These are phyloP conservation scores for Dothistroma pini DNA, from an alignment of 2,329 filamentous ascomycete genomes.

Conservation along the genomic window DNA sequence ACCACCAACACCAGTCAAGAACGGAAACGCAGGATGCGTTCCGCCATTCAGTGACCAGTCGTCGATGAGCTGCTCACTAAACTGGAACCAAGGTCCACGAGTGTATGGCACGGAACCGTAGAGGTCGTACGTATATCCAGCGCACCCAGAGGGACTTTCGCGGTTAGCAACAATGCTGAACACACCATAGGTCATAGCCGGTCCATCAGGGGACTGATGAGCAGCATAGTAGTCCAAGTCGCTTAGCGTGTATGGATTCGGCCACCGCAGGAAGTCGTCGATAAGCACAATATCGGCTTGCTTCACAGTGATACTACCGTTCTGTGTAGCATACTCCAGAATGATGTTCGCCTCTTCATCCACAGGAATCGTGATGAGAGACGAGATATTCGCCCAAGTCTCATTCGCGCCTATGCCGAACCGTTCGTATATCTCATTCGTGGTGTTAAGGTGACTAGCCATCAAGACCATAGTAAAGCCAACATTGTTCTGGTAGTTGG, in stretches of 20 bases:
- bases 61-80: slow-evolving; percentile 66
- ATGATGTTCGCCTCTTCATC: slow-evolving; percentile 57
- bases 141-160: slow-evolving; percentile 63
- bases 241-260: slow-evolving; percentile 52
- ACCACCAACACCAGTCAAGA: slow-evolving; percentile 67
- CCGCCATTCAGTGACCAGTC: slow-evolving; percentile 59
- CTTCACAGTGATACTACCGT: slow-evolving; percentile 63
- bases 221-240: slow-evolving; percentile 68
- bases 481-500: slow-evolving; percentile 62
- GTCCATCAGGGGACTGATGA: slow-evolving; percentile 64
- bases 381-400: slow-evolving; percentile 56
- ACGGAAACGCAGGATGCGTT: slow-evolving; percentile 66
- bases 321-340: slow-evolving; percentile 63
- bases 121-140: slow-evolving; percentile 64
- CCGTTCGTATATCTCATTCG: slow-evolving; percentile 55
- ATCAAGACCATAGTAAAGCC: slow-evolving; percentile 66
- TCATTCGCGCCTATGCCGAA: slow-evolving; percentile 55
- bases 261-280: slow-evolving; percentile 61
- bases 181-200: slow-evolving; percentile 70
- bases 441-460: slow-evolving; percentile 53
- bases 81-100: slow-evolving; percentile 65
- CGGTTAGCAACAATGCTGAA: slow-evolving; percentile 65
- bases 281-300: slow-evolving; percentile 68
- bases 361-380: slow-evolving; percentile 55
- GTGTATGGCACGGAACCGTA: slow-evolving; percentile 62